Base-by-base conservation (phyloP, 2,329 filamentous ascomycete genomes). In the Atkinsonella texensis region DNA sequence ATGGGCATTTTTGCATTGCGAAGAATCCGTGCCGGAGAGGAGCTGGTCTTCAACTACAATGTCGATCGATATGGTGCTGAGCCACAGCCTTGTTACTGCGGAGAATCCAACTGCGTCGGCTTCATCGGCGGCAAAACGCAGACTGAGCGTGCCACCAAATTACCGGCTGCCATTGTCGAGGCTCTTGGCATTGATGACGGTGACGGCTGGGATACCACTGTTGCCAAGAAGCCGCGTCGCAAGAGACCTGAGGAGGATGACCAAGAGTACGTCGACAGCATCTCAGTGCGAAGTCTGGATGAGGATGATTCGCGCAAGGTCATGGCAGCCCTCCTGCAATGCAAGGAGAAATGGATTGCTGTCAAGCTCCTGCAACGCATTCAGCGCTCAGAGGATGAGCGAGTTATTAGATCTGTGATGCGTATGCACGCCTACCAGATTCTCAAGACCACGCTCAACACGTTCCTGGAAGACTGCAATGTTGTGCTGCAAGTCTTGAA, bases 11-110 rank as follows among this genome's bases (percentile, higher is more conserved):
- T 98, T 73, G 88, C 90, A 60, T 80, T 87, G 70, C 87, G 90
- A 57, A 76, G 80, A 62, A 85, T 98, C 64, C 82, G 83, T 63
- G 83, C 87, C 17, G 93, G 93, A 51, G 93, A 98, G 68, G 93
- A 98, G 68, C 74, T 98, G 52, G 90, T 95, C 20, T 98, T 98
- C 75, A 96, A 98, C 73, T 98, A 98, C 79, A 98, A 98, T 62
- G 93, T 98, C 58, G 93, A 98, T 69, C 84, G 93, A 57, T 98
- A 98, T 65, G 93, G 93, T 56, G 90, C 93, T 43, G 89, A 98
- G 60, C 91, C 93, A 43, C 91, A 97, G 68, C 89, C 89, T 31
- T 98, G 93, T 70, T 97, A 97, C 68, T 98, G 93, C 67, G 90
- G 82, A 55, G 93, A 98, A 69, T 76, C 83, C 17, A 97, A 96